Conservation (phyloP, 108 stramenopile genomes). For the Cyclotella distinguenda region DNA sequence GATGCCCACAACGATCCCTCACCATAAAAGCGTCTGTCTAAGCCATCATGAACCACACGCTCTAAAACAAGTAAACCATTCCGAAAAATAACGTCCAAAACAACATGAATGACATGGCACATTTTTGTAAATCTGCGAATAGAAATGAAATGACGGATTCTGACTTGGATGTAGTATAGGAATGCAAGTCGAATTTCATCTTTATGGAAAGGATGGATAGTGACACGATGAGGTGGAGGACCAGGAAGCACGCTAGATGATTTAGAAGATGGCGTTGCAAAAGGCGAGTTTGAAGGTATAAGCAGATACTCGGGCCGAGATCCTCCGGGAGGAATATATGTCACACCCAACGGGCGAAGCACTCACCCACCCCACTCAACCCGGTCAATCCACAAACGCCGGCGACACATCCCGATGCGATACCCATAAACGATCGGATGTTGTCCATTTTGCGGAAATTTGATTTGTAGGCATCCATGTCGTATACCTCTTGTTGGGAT, state of each 20-base stretch:
- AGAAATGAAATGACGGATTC: slow-evolving; percentile 65
- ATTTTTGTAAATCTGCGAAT: slow-evolving; percentile 72
- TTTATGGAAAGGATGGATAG: slow-evolving; percentile 58
- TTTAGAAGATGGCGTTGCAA: too few species aligned
- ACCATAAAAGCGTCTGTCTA: too few species aligned
- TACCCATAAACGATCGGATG: slow-evolving; percentile 82
- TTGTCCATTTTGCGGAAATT: slow-evolving; percentile 77
- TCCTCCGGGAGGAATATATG: too few species aligned
- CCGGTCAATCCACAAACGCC: slow-evolving; percentile 81
- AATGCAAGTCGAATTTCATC: slow-evolving; percentile 70
- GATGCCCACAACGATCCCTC: too few species aligned
- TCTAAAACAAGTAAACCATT: slow-evolving; percentile 78
- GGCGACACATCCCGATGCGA: slow-evolving; percentile 79
- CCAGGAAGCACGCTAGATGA: slow-evolving; percentile 65
- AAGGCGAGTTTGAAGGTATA: too few species aligned
- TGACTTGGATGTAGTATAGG: slow-evolving; percentile 52
- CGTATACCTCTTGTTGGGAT: slow-evolving; percentile 65
- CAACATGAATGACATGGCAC: slow-evolving; percentile 76
- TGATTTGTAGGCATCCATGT: slow-evolving; percentile 52
- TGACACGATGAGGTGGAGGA: slow-evolving; percentile 58
- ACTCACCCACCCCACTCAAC: slow-evolving; percentile 75
- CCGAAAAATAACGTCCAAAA: slow-evolving; percentile 92
- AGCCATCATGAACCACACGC: too few species aligned
- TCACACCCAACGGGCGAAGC: background rate
- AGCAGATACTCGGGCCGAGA: background rate